Conservation (phyloP, 345 rosid genomes). For the Dovyalis caffra region DNA sequence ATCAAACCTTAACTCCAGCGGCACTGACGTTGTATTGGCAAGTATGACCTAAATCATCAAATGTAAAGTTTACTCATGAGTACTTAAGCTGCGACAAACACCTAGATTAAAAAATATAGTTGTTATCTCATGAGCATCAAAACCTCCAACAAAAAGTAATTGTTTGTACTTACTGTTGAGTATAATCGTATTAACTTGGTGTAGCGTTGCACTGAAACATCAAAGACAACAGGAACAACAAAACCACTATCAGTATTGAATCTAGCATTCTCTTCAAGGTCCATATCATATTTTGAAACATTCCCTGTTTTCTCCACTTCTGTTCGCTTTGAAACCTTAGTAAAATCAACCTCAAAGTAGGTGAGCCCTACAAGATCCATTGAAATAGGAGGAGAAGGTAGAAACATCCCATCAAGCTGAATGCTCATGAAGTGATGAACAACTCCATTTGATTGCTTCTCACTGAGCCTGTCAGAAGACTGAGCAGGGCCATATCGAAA, state of each 20-base stretch:
- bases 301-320: conserved; percentile 25
- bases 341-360: conserved; percentile 85
- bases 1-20: conserved; percentile 87
- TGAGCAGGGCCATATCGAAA: conserved; percentile 46
- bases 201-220: conserved; percentile 80
- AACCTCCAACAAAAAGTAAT: too few species aligned
- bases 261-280: conserved; percentile 39
- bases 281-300: conserved; percentile 26
- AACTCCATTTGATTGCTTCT: conserved; percentile 59
- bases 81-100: conserved; percentile 12
- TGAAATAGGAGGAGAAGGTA: conserved; percentile 73
- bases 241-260: conserved; percentile 45
- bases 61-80: conserved; percentile 21
- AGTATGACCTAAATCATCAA: conserved; percentile 62
- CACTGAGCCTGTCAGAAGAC: conserved; percentile 57
- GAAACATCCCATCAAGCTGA: conserved; percentile 75
- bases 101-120: background rate
- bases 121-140: background rate
- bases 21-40: conserved; percentile 69
- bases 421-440: conserved; percentile 72
- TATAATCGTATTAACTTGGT: conserved; percentile 84
- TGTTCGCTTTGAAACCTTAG: conserved; percentile 42
- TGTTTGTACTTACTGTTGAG: conserved; percentile 71
- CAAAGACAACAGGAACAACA: conserved; percentile 84
- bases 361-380: conserved; percentile 90